Evolutionary conservation across 768 basidiomycete species (phyloP), one percentile per base, ranked within the genome.

Genomic region (Mycena maculata): DNA sequence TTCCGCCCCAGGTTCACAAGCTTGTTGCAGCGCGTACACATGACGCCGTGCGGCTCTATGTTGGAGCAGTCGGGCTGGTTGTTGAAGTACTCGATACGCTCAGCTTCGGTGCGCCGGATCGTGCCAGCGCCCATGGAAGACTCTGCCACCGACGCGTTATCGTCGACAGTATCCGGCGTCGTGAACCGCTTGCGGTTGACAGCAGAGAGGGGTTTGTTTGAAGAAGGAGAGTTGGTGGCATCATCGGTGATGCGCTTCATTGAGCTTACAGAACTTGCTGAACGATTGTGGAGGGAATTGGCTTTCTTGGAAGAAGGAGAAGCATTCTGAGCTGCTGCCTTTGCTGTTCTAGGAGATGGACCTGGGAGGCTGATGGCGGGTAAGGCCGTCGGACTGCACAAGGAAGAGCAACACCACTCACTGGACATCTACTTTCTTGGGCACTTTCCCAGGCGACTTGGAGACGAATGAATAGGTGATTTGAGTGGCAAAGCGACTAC

Each of bases 1-100:
- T 77, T 85, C n/a, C 81, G 79, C 55, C 88, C 87, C 22, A 92
- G 82, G 42, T 82, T 81, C 20, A 92, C 83, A 76, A 83, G 83
- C 65, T 85, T 84, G 42, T 84, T 77, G 74, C 91, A 92, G 36
- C 85, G 79, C 22, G 77, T 83, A 71, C 91, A 92, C 57, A 83
- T 81, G n/a, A 84, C 88, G 11, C 84, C 82, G 76, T 87, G 84
- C 2, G 86, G 82, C 63, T 90, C 89, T 49, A 90, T 75, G 11
- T 82, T 81, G 30, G 83, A 83, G 65, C 89, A 88, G 52, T 87
- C 83, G 7, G 87, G 79, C 69, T 92, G 86, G 65, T 88, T 87
- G 67, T 85, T 84, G 75, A 90, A 87, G 75, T 88, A 89, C 71
- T 88, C 82, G 39, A 87, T 83, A 30, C 91, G 87, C 69, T 91